Percentiles rank a stretch among this genome's conserved stretches.
These are phyloP conservation scores for Dimocarpus longan DNA, from an alignment of 345 rosid genomes.

Conservation along the genomic window DNA sequence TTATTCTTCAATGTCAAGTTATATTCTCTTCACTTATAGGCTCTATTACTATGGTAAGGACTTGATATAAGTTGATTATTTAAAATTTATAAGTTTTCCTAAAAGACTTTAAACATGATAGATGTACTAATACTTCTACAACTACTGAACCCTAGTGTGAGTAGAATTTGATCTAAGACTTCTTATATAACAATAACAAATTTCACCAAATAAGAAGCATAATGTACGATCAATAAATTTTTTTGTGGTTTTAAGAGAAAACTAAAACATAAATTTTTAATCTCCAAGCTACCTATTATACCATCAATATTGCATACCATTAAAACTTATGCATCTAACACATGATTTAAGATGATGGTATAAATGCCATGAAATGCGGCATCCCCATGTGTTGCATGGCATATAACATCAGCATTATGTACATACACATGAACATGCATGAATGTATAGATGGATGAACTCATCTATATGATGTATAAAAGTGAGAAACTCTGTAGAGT, in stretches of 20 bases:
- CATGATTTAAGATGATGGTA: not conserved
- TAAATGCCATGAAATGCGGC: not conserved
- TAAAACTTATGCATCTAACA: not conserved
- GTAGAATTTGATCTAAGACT: no score
- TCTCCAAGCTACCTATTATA: not conserved
- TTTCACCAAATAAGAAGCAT: not conserved
- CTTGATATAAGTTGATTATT: not conserved
- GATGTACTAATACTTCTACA: not conserved
- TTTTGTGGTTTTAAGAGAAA: not conserved
- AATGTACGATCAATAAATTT: not conserved
- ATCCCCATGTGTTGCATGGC: not conserved
- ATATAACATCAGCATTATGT: constrained; percentile 15
- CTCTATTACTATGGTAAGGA: not conserved
- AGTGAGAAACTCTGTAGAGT: constrained; percentile 15
- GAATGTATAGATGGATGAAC: not conserved
- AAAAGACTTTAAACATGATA: not conserved
- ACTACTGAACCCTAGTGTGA: not conserved
- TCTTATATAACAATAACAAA: no score
- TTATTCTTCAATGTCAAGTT: no score
- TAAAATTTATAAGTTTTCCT: not conserved
- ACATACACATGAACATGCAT: not conserved
- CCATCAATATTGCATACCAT: not conserved
- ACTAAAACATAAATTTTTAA: not conserved
- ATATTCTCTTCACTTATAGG: not conserved
- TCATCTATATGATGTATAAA: constrained; percentile 17